phyloP scores from a whole-genome alignment of 108 stramenopile genomes.

The Discostella pseudostelligera region DNA sequence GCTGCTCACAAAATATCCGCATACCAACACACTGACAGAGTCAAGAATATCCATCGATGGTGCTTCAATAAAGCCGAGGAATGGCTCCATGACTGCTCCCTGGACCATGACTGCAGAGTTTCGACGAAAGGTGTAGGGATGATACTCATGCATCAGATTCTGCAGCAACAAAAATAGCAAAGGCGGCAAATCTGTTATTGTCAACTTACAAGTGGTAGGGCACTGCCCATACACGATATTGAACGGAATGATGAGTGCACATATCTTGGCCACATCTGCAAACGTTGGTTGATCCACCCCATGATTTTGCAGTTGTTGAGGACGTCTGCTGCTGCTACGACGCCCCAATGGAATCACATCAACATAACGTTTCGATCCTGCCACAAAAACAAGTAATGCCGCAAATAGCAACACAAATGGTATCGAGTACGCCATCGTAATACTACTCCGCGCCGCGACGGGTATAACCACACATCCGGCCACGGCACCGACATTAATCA shows the following conservation, averaged over 20 bases:
- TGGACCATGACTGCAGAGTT: constrained; percentile 57
- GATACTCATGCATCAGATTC: neutral
- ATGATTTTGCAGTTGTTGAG: neutral
- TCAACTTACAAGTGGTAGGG: constrained; percentile 61
- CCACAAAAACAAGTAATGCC: constrained; percentile 28
- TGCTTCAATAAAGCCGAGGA: constrained; percentile 74
- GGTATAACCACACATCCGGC: constrained; percentile 49
- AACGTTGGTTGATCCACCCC: constrained; percentile 14
- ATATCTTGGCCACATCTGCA: constrained; percentile 39
- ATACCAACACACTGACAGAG: constrained; percentile 61
- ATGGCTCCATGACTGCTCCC: constrained; percentile 78
- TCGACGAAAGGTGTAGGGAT: neutral
- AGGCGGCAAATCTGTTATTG: neutral
- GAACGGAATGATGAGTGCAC: constrained; percentile 42
- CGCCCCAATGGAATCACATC: constrained; percentile 12
- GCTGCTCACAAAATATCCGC: constrained; percentile 63
- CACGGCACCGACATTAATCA: constrained; percentile 52
- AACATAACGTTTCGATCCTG: constrained; percentile 41
- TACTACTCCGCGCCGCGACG: constrained; percentile 29
- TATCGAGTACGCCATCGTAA: constrained; percentile 45
- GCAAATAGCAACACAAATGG: constrained; percentile 40
- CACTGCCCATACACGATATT: constrained; percentile 79
- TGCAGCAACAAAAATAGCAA: neutral
- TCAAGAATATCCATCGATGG: constrained; percentile 73
- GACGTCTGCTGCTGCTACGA: too few species aligned